Evolutionary conservation across 2,329 filamentous ascomycete species (phyloP).

Genomic region (Tolypocladium endophyticum): DNA sequence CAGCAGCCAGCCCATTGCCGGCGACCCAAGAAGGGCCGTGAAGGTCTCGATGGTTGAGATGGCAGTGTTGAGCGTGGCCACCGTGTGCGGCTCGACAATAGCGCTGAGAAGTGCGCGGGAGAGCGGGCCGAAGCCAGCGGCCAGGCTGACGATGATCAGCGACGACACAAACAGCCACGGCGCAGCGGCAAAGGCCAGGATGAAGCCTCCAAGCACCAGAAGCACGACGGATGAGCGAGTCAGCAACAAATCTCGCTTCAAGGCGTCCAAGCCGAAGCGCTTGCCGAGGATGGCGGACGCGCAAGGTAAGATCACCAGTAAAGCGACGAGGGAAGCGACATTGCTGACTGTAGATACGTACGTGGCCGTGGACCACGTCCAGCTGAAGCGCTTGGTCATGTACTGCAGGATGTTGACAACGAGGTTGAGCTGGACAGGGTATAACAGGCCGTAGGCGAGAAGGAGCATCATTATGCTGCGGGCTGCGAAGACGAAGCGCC

Average conservation of each 20-base stretch:
- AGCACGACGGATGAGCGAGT: slow-evolving; percentile 21
- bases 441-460: slow-evolving; percentile 16
- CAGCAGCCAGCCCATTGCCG: slow-evolving; percentile 35
- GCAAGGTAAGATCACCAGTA: slow-evolving; percentile 26
- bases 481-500: slow-evolving; percentile 29
- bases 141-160: slow-evolving; percentile 34
- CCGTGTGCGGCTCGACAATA: slow-evolving; percentile 40
- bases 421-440: slow-evolving; percentile 19
- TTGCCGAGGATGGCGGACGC: slow-evolving; percentile 20
- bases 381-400: slow-evolving; percentile 37
- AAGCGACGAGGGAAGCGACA: slow-evolving; percentile 23
- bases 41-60: slow-evolving; percentile 38
- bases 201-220: slow-evolving; percentile 20
- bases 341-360: slow-evolving; percentile 28
- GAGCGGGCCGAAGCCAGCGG: slow-evolving; percentile 30
- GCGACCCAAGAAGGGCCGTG: slow-evolving; percentile 34
- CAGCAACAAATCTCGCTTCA: slow-evolving; percentile 30
- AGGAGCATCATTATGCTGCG: slow-evolving; percentile 26
- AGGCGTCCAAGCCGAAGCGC: slow-evolving; percentile 16
- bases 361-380: slow-evolving; percentile 35
- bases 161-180: slow-evolving; percentile 25
- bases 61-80: slow-evolving; percentile 43
- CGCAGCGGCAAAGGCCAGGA: slow-evolving; percentile 24
- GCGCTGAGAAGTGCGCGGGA: slow-evolving; percentile 40
- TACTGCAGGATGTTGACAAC: slow-evolving; percentile 37